phyloP scores from a whole-genome alignment of 768 basidiomycete genomes.

The Boletus fagicola region DNA sequence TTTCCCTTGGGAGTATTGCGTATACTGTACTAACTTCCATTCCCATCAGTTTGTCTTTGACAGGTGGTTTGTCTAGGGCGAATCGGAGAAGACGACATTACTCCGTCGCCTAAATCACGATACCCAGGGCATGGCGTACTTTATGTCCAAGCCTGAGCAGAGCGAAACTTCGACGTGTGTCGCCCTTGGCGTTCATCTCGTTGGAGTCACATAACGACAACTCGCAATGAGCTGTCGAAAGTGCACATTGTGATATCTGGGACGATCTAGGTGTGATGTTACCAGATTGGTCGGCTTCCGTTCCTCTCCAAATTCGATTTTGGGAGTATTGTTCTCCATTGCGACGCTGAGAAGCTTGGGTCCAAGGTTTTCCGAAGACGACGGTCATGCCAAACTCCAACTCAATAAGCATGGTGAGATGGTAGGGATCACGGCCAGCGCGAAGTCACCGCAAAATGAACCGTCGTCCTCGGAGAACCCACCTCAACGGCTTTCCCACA shows the following conservation, averaged over 20 bases:
- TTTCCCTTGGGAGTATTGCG: slow-evolving; percentile 1
- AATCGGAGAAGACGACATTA: slow-evolving; percentile 5
- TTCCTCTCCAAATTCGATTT: slow-evolving; percentile 8
- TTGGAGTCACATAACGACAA: background rate
- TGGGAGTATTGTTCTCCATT: background rate
- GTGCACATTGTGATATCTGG: background rate
- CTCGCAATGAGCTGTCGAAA: background rate
- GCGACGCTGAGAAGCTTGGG: background rate
- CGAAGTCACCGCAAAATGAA: background rate
- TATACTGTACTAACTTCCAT: slow-evolving; percentile 7
- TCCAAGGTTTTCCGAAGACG: background rate
- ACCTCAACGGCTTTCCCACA: slow-evolving; percentile 5
- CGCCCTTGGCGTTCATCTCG: background rate
- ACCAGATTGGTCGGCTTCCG: slow-evolving; percentile 8
- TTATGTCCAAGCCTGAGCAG: background rate
- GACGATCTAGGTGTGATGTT: slow-evolving; percentile 8
- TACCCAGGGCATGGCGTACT: background rate
- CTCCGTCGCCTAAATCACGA: background rate
- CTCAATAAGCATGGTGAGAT: background rate
- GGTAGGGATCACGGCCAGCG: background rate
- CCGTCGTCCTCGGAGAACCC: slow-evolving; percentile 18
- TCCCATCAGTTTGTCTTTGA: slow-evolving; percentile 8
- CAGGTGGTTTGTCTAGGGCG: slow-evolving; percentile 6
- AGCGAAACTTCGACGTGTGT: background rate
- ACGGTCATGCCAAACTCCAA: slow-evolving; percentile 4